phyloP scores from a whole-genome alignment of 176 grass and related monocot genomes.

The Canna indica region DNA sequence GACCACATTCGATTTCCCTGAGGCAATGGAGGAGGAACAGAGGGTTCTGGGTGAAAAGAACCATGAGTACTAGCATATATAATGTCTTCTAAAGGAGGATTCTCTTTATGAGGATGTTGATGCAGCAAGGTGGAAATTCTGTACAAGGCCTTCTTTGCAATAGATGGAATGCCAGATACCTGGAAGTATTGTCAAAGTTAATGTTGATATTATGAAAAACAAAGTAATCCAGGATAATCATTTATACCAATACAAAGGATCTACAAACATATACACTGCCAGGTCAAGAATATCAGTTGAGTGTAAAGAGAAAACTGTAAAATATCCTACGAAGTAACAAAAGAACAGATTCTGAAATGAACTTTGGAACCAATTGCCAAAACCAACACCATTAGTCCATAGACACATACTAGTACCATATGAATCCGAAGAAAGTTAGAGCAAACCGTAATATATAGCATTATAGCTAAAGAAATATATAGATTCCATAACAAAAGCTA shows the following conservation, averaged over 20 bases:
- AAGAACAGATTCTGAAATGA: too few relatives aligned
- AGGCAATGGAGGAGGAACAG: conserved; percentile 29
- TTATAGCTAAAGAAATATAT: too few relatives aligned
- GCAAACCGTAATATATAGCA: too few relatives aligned
- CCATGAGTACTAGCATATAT: conserved; percentile 81
- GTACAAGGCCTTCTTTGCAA: conserved; percentile 85
- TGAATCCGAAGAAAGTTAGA: too few relatives aligned
- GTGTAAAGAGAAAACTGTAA: background rate
- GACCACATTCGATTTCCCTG: conserved; percentile 39
- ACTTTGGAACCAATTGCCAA: too few relatives aligned
- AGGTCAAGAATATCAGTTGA: background rate
- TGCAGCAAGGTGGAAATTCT: conserved; percentile 85
- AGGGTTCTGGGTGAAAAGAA: conserved; percentile 23
- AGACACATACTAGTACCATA: too few relatives aligned
- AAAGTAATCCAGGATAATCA: background rate
- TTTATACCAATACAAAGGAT: background rate
- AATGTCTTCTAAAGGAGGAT: conserved; percentile 77
- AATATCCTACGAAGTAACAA: background rate
- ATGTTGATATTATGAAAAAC: background rate
- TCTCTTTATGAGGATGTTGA: conserved; percentile 80
- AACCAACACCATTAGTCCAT: too few relatives aligned
- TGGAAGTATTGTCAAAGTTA: conserved; percentile 10
- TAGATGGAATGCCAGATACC: conserved; percentile 70
- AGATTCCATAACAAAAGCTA: too few relatives aligned
- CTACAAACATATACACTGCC: background rate